Evolutionary conservation across 108 stramenopile genomes (phyloP).

Genomic region (Skeletonema marinoi): DNA sequence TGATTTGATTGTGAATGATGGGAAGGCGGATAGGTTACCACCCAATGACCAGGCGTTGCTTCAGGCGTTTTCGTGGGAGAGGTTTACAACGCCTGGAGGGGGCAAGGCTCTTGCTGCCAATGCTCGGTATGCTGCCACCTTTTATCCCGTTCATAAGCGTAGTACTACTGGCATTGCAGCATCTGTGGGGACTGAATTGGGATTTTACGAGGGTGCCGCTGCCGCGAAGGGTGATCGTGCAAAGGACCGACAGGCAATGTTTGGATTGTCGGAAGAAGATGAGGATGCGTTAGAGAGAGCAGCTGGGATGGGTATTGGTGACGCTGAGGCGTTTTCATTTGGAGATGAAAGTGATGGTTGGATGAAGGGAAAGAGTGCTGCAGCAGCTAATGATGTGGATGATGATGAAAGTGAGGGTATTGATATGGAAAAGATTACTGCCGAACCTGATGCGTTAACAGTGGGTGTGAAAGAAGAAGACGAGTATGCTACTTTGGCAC

Average conservation of each 20-base stretch:
- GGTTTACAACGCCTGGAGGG: constrained; percentile 70
- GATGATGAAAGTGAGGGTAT: constrained; percentile 8
- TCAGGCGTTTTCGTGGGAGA: constrained; percentile 79
- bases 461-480: constrained; percentile 32
- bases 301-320: constrained; percentile 60
- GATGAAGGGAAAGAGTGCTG: constrained; percentile 9
- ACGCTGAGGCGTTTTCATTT: constrained; percentile 61
- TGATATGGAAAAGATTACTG: constrained; percentile 9
- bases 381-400: neutral
- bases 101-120: constrained; percentile 67
- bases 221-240: constrained; percentile 71
- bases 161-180: constrained; percentile 65
- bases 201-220: constrained; percentile 81
- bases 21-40: constrained; percentile 19
- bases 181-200: constrained; percentile 84
- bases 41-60: constrained; percentile 56
- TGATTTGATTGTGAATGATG: constrained; percentile 36
- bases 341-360: constrained; percentile 28
- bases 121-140: constrained; percentile 76
- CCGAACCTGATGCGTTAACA: constrained; percentile 46
- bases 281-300: constrained; percentile 72
- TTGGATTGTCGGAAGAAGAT: constrained; percentile 30
- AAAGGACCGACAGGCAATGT: constrained; percentile 64
- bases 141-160: constrained; percentile 79
- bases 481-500: neutral